Evolutionary conservation across 2,329 filamentous ascomycete genomes (phyloP).

Genomic region (Cadophora luteo-olivacea): DNA sequence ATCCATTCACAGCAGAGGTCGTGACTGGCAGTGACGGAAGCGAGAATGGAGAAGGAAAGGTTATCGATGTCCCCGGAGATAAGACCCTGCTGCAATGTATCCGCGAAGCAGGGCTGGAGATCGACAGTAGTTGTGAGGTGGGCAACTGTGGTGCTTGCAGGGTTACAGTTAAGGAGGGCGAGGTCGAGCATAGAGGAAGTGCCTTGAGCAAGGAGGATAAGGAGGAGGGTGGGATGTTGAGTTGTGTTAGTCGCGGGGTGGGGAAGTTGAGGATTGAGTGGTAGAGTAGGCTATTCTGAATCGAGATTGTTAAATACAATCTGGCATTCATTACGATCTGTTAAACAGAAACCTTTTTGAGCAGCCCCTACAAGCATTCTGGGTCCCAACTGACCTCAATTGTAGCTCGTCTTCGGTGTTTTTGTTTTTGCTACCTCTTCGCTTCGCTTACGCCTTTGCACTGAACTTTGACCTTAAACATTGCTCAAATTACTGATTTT

Average conservation of each 20-base stretch:
- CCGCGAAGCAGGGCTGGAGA: slow-evolving; percentile 47
- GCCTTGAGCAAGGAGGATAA: slow-evolving; percentile 45
- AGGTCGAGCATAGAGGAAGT: slow-evolving; percentile 48
- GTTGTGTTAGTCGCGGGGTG: slow-evolving; percentile 34
- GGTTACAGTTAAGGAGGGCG: slow-evolving; percentile 47
- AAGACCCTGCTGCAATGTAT: slow-evolving; percentile 51
- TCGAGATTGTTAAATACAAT: too few relatives aligned
- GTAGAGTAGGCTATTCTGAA: background rate
- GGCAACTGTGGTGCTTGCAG: slow-evolving; percentile 52
- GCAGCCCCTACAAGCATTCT: too few relatives aligned
- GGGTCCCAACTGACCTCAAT: too few relatives aligned
- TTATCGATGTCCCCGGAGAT: slow-evolving; percentile 52
- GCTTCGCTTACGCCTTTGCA: too few relatives aligned
- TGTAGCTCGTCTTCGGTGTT: too few relatives aligned
- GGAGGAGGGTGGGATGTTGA: slow-evolving; percentile 36
- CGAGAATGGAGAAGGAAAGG: slow-evolving; percentile 11
- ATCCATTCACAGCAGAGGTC: slow-evolving; percentile 65
- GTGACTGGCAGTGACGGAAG: slow-evolving; percentile 43
- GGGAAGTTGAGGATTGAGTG: slow-evolving; percentile 23
- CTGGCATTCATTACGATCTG: too few relatives aligned
- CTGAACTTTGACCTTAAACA: background rate
- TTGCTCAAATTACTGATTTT: background rate
- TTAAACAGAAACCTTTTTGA: too few relatives aligned
- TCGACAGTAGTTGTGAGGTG: slow-evolving; percentile 50
- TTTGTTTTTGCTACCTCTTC: too few relatives aligned